Evolutionary conservation across 148 eudicot genomes (phyloP).

Genomic region (Amaranthus cruentus): DNA sequence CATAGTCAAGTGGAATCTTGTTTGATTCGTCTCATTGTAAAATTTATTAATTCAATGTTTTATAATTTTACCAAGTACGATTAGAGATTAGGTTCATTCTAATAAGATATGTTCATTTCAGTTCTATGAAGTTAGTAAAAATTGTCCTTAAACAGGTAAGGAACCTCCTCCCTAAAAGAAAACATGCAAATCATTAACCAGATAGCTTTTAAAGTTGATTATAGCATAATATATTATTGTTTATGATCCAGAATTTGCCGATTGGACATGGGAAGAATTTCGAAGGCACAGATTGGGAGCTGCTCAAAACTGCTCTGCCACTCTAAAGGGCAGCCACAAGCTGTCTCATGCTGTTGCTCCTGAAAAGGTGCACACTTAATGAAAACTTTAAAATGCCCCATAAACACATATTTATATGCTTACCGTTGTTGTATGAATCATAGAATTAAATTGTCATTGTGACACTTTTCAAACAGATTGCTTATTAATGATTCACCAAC

Average conservation of each 20-base stretch:
- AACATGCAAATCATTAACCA: not conserved
- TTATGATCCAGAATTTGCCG: slow-evolving; percentile 63
- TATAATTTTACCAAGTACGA: no score
- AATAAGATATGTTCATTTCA: no score
- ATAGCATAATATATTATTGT: not conserved
- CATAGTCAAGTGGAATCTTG: no score
- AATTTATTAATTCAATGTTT: no score
- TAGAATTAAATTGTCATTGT: not conserved
- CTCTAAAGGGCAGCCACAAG: slow-evolving; percentile 78
- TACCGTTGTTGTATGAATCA: not conserved
- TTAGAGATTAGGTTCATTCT: no score
- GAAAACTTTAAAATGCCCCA: not conserved
- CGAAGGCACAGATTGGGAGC: slow-evolving; percentile 67
- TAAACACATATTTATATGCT: not conserved
- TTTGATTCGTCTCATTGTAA: no score
- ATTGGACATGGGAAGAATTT: slow-evolving; percentile 95
- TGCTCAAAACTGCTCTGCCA: slow-evolving; percentile 96
- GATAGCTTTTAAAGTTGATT: not conserved
- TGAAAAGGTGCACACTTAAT: slow-evolving; percentile 37
- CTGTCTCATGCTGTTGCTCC: slow-evolving; percentile 59
- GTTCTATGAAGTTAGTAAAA: no score
- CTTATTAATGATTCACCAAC: no score
- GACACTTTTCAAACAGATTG: no score
- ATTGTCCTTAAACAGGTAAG: no score
- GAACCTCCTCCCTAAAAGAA: not conserved